A percentile compares a stretch with the other conserved stretches of the same genome.
Evolutionary conservation across 495 filamentous ascomycete genomes (phyloP).

Genomic region (Sordaria brevicollis): DNA sequence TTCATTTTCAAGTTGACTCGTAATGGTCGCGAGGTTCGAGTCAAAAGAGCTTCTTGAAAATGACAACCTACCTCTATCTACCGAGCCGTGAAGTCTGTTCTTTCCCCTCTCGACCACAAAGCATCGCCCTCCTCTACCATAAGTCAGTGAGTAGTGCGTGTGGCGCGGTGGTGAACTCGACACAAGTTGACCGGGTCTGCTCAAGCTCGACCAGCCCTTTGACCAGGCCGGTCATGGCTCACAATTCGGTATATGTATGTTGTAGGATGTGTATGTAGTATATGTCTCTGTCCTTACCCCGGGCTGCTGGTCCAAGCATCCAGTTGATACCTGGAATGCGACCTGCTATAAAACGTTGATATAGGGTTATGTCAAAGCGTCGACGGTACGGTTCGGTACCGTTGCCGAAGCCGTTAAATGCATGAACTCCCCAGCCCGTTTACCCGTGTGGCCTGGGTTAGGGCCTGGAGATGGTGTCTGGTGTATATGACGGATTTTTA

Average conservation of each 20-base stretch:
- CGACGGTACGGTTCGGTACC: background rate
- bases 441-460: background rate
- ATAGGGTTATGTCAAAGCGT: background rate
- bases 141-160: background rate
- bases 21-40: too few species aligned
- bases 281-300: too few species aligned
- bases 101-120: too few species aligned
- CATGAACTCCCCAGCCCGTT: background rate
- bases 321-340: background rate
- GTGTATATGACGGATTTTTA: background rate
- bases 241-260: too few species aligned
- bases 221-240: background rate
- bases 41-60: too few species aligned
- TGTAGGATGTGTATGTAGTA: too few species aligned
- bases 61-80: background rate
- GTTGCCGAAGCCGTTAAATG: background rate
- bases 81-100: background rate
- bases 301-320: too few species aligned
- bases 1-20: too few species aligned
- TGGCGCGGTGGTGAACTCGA: background rate
- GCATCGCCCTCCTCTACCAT: background rate
- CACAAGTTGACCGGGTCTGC: background rate
- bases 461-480: background rate
- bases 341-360: background rate
- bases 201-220: background rate